phyloP scores from a whole-genome alignment of 495 filamentous ascomycete genomes.

The Tuber magnatum region DNA sequence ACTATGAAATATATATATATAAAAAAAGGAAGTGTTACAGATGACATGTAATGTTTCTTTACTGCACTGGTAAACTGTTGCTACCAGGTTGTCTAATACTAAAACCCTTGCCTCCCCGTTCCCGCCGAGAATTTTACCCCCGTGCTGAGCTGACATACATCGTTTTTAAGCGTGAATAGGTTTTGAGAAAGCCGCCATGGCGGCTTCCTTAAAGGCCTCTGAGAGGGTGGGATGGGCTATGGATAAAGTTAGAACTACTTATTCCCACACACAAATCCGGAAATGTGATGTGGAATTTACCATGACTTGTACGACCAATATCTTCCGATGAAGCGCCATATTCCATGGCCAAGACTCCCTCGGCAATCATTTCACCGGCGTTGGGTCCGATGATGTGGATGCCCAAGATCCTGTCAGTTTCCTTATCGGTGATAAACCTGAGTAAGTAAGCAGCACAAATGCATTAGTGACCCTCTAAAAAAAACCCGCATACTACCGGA shows the following conservation, averaged over 20 bases:
- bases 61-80: not conserved
- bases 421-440: constrained; percentile 78
- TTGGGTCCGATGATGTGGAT: constrained; percentile 94
- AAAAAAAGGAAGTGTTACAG: constrained; percentile 1
- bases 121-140: not conserved
- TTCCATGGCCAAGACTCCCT: constrained; percentile 90
- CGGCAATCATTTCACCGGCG: constrained; percentile 98
- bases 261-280: not conserved
- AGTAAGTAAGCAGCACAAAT: not conserved
- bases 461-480: constrained; percentile 10
- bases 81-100: not conserved
- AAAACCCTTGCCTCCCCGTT: not conserved
- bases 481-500: not conserved
- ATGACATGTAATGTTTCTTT: not conserved
- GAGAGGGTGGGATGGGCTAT: constrained; percentile 80
- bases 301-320: constrained; percentile 90
- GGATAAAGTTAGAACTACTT: constrained; percentile 9
- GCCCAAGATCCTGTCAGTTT: constrained; percentile 91
- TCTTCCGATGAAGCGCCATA: constrained; percentile 95
- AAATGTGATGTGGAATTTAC: constrained; percentile 15
- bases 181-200: constrained; percentile 95
- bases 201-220: constrained; percentile 99
- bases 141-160: not conserved
- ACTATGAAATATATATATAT: not conserved
- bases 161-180: constrained; percentile 80